phyloP scores from a whole-genome alignment of 2,329 filamentous ascomycete species.

The Paraphoma chrysanthemicola region DNA sequence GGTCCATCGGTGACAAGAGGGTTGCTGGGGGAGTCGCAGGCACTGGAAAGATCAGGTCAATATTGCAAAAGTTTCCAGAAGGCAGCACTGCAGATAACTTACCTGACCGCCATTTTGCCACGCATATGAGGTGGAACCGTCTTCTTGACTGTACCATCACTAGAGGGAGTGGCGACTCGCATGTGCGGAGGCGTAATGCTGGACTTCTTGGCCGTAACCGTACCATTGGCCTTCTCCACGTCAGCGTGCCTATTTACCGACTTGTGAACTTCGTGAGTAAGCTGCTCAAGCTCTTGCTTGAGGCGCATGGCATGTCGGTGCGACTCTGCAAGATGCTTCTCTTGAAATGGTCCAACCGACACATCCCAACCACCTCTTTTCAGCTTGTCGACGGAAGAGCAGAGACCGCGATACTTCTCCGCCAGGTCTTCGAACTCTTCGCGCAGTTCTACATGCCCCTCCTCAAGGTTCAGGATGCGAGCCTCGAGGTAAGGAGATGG shows the following conservation, averaged over 20 bases:
- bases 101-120: conserved; percentile 4
- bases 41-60: conserved; percentile 8
- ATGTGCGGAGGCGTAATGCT: conserved; percentile 11
- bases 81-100: neutral
- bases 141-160: conserved; percentile 9
- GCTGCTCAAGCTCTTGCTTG: conserved; percentile 22
- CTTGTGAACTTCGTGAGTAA: conserved; percentile 13
- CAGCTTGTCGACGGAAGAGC: conserved; percentile 24
- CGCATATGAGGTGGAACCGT: conserved; percentile 27
- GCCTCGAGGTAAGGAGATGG: conserved; percentile 22
- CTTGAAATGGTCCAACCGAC: conserved; percentile 21
- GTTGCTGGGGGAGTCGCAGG: conserved; percentile 4
- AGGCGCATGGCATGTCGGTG: conserved; percentile 18
- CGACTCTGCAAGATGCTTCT: conserved; percentile 11
- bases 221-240: conserved; percentile 12
- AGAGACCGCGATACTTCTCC: conserved; percentile 21
- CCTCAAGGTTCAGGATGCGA: conserved; percentile 24
- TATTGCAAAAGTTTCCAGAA: neutral
- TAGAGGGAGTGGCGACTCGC: conserved; percentile 5
- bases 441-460: conserved; percentile 17
- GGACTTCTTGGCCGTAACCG: conserved; percentile 6
- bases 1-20: conserved; percentile 28
- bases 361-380: conserved; percentile 26
- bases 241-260: conserved; percentile 14
- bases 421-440: conserved; percentile 23